Conservation (phyloP, 768 basidiomycete species). For the Tricholoma hemisulphureum region DNA sequence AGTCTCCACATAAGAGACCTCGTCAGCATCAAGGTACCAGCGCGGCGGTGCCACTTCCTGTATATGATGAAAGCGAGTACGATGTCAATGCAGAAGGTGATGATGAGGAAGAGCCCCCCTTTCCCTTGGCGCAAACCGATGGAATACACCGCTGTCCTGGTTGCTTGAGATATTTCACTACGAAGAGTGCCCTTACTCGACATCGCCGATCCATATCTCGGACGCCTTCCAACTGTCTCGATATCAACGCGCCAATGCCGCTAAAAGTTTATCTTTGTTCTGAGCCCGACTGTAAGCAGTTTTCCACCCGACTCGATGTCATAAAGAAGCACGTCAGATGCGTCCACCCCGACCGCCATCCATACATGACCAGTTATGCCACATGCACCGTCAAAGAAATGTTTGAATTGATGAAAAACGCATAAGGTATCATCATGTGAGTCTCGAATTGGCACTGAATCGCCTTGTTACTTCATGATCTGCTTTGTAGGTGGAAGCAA, state of each 20-base stretch:
- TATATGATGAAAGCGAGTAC: neutral
- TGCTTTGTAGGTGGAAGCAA: no score
- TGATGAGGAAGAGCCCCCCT: neutral
- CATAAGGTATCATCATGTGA: no score
- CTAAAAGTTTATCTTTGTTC: neutral
- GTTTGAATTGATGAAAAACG: neutral
- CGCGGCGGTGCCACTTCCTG: no score
- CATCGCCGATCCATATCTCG: neutral
- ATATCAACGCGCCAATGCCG: neutral
- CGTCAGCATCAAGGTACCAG: neutral
- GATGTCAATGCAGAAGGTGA: neutral
- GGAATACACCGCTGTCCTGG: neutral
- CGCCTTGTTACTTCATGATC: no score
- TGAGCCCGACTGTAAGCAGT: neutral
- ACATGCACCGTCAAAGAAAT: neutral
- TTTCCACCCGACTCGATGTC: neutral
- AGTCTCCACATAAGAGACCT: neutral
- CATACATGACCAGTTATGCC: no score
- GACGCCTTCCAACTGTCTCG: neutral
- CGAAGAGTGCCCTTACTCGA: neutral
- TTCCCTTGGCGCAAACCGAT: neutral
- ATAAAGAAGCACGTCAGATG: neutral
- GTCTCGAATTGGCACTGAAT: no score
- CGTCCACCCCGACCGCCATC: neutral
- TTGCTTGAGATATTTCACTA: neutral